Evolutionary conservation across 2,329 filamentous ascomycete species (phyloP), one percentile per base, ranked within the genome.

Genomic region (Pseudocercospora fijiensis): DNA sequence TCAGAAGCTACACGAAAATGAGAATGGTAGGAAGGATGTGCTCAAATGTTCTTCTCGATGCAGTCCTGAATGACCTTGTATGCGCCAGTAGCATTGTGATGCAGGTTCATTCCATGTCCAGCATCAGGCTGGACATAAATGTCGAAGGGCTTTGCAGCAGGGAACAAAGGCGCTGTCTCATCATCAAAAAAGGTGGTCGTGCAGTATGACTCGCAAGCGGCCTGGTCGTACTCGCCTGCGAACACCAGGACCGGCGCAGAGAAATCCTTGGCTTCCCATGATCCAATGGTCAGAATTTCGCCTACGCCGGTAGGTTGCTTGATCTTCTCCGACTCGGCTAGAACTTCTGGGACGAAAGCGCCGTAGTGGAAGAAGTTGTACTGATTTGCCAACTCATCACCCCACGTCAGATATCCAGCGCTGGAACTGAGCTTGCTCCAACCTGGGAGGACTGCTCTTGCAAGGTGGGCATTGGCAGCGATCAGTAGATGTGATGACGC

Each of bases 161-260:
- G 73, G 60, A 74, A 78, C 49, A 71, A 59, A 9, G 51, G 60
- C 11, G 65, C 59, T 24, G 66, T 57, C 20, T 63, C 51, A 11
- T 63, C 51, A 11, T 67, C 62, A 6, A 62, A 67, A 0, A 75
- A 66, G 8, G 67, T 70, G 13, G 71, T 18, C 37, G 37, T 76
- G 65, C 78, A 80, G 67, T 79, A 73, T 20, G 77, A 76, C 41
- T 62, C 68, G 65, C 78, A 80, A 52, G 76, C 67, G 60, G 61
- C 61, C 43, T 62, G 57, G 51, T 73, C 71, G 16, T 58, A 61
- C 52, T 70, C 67, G 45, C 73, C 73, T 18, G 74, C 57, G 10
- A 78, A 68, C 60, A 74, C 58, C 11, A 68, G 57, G 8, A 78
- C 68, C 16, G 76, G 76, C 7, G 65, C 74, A 24, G 63, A 73